A percentile compares a stretch with the other conserved stretches of the same genome.
Evolutionary conservation across 352 stramenopile genomes (phyloP).

Genomic region (Globisporangium orthogonon): DNA sequence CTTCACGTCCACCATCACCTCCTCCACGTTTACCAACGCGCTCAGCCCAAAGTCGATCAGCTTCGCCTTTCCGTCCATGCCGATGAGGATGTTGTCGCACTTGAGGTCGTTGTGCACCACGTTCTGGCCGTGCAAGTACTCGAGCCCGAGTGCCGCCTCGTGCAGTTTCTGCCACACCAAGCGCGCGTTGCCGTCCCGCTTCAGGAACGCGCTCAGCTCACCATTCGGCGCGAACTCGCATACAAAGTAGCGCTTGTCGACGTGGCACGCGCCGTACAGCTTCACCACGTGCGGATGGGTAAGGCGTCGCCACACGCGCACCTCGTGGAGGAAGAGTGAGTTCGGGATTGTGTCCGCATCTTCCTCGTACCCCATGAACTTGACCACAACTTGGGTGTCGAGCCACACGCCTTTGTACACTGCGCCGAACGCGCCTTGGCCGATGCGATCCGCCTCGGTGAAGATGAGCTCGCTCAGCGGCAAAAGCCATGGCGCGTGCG

Average conservation of each 20-base stretch:
- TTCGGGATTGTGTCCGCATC: neutral
- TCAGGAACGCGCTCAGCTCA: neutral
- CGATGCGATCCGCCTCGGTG: neutral
- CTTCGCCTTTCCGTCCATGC: constrained; percentile 8
- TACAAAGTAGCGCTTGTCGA: constrained; percentile 2
- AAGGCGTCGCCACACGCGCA: constrained; percentile 1
- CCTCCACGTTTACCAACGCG: neutral
- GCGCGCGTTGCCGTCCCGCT: neutral
- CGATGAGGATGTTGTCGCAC: constrained; percentile 74
- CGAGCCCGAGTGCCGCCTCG: constrained; percentile 19
- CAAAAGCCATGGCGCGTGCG: neutral
- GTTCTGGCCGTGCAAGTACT: constrained; percentile 18
- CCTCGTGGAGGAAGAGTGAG: constrained; percentile 5
- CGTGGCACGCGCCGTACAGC: constrained; percentile 4
- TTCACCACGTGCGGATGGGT: constrained; percentile 4
- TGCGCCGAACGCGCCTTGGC: constrained; percentile 1
- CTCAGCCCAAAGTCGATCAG: constrained; percentile 9
- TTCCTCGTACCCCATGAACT: constrained; percentile 13
- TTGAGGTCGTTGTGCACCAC: constrained; percentile 79
- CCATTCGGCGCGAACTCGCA: constrained; percentile 2
- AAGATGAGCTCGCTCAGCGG: constrained; percentile 4
- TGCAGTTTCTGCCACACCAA: constrained; percentile 13
- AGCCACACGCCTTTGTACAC: constrained; percentile 8
- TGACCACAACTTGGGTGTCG: constrained; percentile 5
- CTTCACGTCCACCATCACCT: constrained; percentile 3